These are phyloP conservation scores for Candida boleticola DNA, from an alignment of 805 yeast genomes.

Conservation along the genomic window DNA sequence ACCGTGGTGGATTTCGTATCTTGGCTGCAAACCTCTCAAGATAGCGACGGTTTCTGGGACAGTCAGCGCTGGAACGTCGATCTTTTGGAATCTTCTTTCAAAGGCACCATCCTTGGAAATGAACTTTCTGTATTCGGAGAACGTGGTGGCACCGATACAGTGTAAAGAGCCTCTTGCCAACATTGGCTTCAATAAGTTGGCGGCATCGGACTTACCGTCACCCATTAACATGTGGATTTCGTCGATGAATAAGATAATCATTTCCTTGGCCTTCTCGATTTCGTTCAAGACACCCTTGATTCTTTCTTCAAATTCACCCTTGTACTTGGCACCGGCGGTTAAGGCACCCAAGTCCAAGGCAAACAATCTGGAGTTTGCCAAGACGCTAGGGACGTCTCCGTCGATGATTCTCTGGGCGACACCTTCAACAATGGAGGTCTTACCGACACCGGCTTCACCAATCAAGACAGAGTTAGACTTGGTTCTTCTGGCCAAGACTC, in stretches of 20 bases:
- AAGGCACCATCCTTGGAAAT: constrained; percentile 98
- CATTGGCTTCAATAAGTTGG: constrained; percentile 94
- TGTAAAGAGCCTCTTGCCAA: constrained; percentile 94
- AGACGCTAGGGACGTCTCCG: constrained; percentile 88
- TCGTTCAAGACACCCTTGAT: constrained; percentile 94
- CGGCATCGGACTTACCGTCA: constrained; percentile 96
- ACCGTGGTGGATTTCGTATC: constrained; percentile 96
- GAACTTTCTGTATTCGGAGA: constrained; percentile 87
- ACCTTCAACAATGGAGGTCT: constrained; percentile 97
- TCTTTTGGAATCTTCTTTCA: constrained; percentile 96
- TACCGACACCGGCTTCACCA: constrained; percentile 99
- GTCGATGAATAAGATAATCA: constrained; percentile 90
- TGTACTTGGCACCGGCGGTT: constrained; percentile 98
- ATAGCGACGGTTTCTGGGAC: constrained; percentile 92
- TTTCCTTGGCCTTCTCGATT: constrained; percentile 79
- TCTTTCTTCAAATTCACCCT: constrained; percentile 98
- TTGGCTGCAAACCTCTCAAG: constrained; percentile 91
- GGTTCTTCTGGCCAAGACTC: constrained; percentile 95
- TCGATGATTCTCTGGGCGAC: constrained; percentile 97
- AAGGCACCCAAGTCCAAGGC: constrained; percentile 93
- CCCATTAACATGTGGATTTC: constrained; percentile 99
- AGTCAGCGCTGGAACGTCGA: constrained; percentile 93
- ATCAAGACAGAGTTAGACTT: constrained; percentile 95
- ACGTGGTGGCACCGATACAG: constrained; percentile 98
- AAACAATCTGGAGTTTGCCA: constrained; percentile 76